Percentiles rank a stretch among this genome's conserved stretches.
phyloP scores from a whole-genome alignment of 306 rosid species.

The Canavalia gladiata region DNA sequence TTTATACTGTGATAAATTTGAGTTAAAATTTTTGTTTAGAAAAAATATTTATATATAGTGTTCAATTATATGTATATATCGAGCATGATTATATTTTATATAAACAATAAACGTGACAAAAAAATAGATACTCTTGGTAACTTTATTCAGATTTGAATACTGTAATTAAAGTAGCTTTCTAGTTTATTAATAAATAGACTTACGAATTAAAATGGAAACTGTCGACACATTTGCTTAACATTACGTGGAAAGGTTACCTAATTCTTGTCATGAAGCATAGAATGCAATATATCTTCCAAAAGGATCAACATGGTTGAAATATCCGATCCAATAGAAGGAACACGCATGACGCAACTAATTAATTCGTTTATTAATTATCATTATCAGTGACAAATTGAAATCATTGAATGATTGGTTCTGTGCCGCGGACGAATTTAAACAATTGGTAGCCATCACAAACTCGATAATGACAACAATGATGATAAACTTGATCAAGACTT shows the following conservation, averaged over 20 bases:
- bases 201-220: background rate
- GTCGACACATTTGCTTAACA: background rate
- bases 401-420: constrained; percentile 36
- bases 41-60: too few species aligned
- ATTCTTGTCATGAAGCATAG: constrained; percentile 50
- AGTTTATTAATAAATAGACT: background rate
- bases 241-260: constrained; percentile 52
- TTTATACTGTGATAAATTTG: too few species aligned
- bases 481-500: constrained; percentile 3
- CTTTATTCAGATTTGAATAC: background rate
- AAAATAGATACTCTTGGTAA: background rate
- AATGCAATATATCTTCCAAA: constrained; percentile 4
- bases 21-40: too few species aligned
- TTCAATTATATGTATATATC: too few species aligned
- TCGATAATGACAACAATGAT: constrained; percentile 31
- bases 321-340: constrained; percentile 43
- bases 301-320: constrained; percentile 33
- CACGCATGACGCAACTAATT: constrained; percentile 38
- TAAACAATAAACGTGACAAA: background rate
- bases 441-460: constrained; percentile 23
- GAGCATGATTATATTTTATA: background rate
- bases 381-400: background rate
- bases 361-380: constrained; percentile 23
- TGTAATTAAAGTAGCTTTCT: background rate
- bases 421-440: constrained; percentile 47